A percentile compares a stretch with the other conserved stretches of the same genome.
Evolutionary conservation across 2,329 filamentous ascomycete genomes (phyloP).

Genomic region (Fusarium lateritium): DNA sequence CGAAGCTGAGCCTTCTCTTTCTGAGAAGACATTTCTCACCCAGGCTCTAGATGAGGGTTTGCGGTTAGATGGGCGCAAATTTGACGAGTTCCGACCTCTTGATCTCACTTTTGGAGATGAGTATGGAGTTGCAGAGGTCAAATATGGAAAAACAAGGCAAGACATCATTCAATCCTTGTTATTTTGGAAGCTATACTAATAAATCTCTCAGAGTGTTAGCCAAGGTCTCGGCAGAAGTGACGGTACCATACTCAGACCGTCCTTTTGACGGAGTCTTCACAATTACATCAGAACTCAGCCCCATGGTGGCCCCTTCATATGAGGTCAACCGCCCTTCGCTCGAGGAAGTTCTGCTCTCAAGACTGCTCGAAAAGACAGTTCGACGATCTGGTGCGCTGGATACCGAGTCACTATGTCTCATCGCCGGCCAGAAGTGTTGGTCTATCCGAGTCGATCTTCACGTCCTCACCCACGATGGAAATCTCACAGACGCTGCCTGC

Average conservation of each 20-base stretch:
- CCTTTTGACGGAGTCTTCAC: conserved; percentile 97
- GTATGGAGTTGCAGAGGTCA: conserved; percentile 89
- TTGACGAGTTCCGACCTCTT: conserved; percentile 85
- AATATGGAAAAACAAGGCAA: conserved; percentile 91
- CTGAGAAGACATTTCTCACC: conserved; percentile 88
- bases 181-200: conserved; percentile 20
- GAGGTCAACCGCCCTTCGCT: conserved; percentile 88
- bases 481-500: conserved; percentile 88
- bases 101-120: conserved; percentile 89
- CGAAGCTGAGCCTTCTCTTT: conserved; percentile 90
- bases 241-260: conserved; percentile 86
- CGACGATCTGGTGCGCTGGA: conserved; percentile 93
- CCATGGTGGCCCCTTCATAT: conserved; percentile 92
- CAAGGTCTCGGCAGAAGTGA: conserved; percentile 89
- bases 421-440: conserved; percentile 93
- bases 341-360: conserved; percentile 86
- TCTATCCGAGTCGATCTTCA: conserved; percentile 92
- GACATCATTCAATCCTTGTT: conserved; percentile 19
- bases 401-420: conserved; percentile 94
- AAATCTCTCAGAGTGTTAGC: conserved; percentile 77
- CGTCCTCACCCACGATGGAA: conserved; percentile 91
- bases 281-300: conserved; percentile 90
- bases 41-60: conserved; percentile 86
- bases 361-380: conserved; percentile 93
- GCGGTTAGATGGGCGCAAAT: conserved; percentile 85